These are phyloP conservation scores for Decorospora gaudefroyi DNA, from an alignment of 2,329 filamentous ascomycete genomes.

Conservation along the genomic window DNA sequence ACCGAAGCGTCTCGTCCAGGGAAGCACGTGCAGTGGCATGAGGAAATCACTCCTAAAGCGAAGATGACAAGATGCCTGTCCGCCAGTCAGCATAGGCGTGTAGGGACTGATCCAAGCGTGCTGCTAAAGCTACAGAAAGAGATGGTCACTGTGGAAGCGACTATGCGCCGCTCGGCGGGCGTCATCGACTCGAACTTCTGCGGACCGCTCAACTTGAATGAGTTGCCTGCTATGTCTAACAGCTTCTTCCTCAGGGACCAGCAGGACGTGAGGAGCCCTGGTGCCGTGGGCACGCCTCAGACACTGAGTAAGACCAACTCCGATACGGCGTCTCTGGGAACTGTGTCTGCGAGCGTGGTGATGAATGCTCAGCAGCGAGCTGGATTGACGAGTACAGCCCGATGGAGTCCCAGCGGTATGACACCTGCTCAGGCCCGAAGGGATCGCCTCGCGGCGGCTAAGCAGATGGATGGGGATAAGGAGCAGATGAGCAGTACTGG, in stretches of 20 bases:
- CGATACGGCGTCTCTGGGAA: slow-evolving; percentile 2
- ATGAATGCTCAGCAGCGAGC: neutral
- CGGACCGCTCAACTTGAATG: slow-evolving; percentile 9
- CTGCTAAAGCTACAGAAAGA: slow-evolving; percentile 16
- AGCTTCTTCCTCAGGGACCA: neutral
- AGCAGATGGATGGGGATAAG: neutral
- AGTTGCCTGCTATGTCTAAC: slow-evolving; percentile 5
- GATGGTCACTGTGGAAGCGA: slow-evolving; percentile 9
- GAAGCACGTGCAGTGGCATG: slow-evolving; percentile 2
- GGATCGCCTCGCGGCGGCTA: neutral
- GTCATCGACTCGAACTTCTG: slow-evolving; percentile 5
- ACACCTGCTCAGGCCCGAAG: neutral
- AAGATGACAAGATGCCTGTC: neutral
- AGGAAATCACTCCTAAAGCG: neutral
- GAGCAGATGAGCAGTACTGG: neutral
- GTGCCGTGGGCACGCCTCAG: neutral
- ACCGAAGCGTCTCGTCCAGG: neutral
- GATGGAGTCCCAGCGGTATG: neutral
- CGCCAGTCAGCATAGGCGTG: neutral
- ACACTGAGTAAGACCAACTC: slow-evolving; percentile 2
- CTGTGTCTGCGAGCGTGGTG: neutral
- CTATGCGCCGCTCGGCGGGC: slow-evolving; percentile 15
- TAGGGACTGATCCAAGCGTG: slow-evolving; percentile 3
- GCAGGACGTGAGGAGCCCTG: neutral
- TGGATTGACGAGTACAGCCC: neutral